phyloP scores from a whole-genome alignment of 192 early-diverging fungal genomes.

The Backusella australiensis region DNA sequence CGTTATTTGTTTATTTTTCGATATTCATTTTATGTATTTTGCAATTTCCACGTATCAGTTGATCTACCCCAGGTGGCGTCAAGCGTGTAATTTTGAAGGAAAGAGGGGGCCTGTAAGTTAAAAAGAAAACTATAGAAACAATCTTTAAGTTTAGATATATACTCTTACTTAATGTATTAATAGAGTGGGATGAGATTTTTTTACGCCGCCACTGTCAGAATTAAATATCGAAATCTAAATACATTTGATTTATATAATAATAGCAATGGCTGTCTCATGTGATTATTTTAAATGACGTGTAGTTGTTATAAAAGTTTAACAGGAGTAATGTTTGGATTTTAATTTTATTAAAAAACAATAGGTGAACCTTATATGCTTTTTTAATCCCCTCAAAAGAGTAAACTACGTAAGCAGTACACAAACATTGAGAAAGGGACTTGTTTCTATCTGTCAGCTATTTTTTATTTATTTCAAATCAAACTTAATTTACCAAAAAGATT shows the following conservation, averaged over 20 bases:
- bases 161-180: background rate
- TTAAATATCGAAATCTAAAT: background rate
- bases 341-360: background rate
- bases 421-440: background rate
- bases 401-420: background rate
- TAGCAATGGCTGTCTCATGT: background rate
- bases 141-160: background rate
- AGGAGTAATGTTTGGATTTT: background rate
- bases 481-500: background rate
- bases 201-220: background rate
- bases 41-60: background rate
- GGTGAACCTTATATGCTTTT: background rate
- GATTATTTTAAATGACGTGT: background rate
- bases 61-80: background rate
- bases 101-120: background rate
- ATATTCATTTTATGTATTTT: background rate
- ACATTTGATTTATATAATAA: background rate
- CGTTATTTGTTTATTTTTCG: background rate
- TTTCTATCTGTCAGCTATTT: background rate
- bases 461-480: background rate
- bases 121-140: background rate
- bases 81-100: background rate
- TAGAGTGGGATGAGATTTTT: background rate
- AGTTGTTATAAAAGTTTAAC: background rate
- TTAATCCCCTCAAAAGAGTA: background rate